A percentile compares a stretch with the other conserved stretches of the same genome.
These are phyloP conservation scores for Epichloe gansuensis DNA, from an alignment of 2,329 filamentous ascomycete genomes.

Conservation along the genomic window DNA sequence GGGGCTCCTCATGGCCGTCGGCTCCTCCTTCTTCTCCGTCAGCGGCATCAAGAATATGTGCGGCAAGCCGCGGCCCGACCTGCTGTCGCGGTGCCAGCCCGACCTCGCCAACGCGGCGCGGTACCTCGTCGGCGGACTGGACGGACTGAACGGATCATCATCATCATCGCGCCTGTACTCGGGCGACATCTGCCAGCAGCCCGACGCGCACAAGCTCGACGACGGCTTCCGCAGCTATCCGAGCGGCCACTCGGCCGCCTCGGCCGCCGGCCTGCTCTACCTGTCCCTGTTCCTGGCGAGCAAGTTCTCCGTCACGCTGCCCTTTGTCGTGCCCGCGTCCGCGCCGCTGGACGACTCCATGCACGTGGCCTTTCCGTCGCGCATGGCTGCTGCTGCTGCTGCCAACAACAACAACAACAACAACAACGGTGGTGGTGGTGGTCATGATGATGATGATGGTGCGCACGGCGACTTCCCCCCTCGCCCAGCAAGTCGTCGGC, in stretches of 20 bases:
- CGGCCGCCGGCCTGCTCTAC: slow-evolving; percentile 72
- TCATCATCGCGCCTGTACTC: slow-evolving; percentile 51
- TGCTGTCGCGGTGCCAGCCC: slow-evolving; percentile 67
- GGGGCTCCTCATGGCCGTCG: slow-evolving; percentile 61
- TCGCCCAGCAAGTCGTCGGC: too few relatives aligned
- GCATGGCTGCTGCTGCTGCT: slow-evolving; percentile 27
- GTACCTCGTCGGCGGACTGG: slow-evolving; percentile 51
- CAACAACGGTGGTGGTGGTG: too few relatives aligned
- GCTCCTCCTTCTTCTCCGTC: slow-evolving; percentile 66
- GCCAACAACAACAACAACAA: neutral
- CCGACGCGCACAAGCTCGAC: slow-evolving; percentile 45
- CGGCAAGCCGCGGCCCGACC: slow-evolving; percentile 63
- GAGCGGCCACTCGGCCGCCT: slow-evolving; percentile 45
- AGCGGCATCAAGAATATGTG: slow-evolving; percentile 72
- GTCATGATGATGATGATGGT: too few relatives aligned
- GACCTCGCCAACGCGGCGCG: slow-evolving; percentile 50
- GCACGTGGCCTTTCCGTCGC: slow-evolving; percentile 64
- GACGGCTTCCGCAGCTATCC: slow-evolving; percentile 76
- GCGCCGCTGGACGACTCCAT: slow-evolving; percentile 26
- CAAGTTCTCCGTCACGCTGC: slow-evolving; percentile 64
- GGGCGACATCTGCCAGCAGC: slow-evolving; percentile 61
- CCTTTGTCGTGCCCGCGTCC: slow-evolving; percentile 42
- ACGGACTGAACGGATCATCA: slow-evolving; percentile 18
- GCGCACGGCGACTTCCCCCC: too few relatives aligned
- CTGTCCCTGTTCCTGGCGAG: slow-evolving; percentile 76